Percentiles rank a stretch among this genome's conserved stretches.
phyloP scores from a whole-genome alignment of 768 basidiomycete species.

The Panus rudis region DNA sequence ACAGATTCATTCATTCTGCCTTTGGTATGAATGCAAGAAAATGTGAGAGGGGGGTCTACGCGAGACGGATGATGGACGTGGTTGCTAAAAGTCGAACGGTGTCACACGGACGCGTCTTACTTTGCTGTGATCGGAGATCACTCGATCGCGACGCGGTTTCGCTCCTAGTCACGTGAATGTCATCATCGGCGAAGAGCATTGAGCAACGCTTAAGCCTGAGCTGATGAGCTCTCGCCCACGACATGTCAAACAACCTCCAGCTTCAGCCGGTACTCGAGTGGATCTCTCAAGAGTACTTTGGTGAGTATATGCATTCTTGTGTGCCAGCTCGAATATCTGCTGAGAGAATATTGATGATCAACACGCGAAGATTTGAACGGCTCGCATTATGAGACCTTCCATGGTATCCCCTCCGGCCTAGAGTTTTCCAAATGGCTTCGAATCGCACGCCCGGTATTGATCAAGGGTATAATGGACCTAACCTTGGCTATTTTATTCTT shows the following conservation, averaged over 20 bases:
- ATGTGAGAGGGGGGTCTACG: background rate
- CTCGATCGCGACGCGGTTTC: no score
- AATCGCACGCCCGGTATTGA: slow-evolving; percentile 65
- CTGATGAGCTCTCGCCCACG: no score
- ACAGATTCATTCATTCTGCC: slow-evolving; percentile 1
- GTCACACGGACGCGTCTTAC: no score
- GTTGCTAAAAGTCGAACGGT: slow-evolving; percentile 1
- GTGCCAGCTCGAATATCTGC: background rate
- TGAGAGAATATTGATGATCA: background rate
- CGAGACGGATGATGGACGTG: slow-evolving; percentile 1
- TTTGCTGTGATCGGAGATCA: no score
- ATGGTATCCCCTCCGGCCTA: slow-evolving; percentile 53
- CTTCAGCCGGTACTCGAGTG: slow-evolving; percentile 11
- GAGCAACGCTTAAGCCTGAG: no score
- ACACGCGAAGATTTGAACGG: slow-evolving; percentile 51
- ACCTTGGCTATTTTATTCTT: background rate
- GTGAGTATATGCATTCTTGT: slow-evolving; percentile 6
- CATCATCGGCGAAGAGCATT: no score
- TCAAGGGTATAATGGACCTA: slow-evolving; percentile 42
- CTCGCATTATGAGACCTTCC: slow-evolving; percentile 38
- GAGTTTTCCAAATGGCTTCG: slow-evolving; percentile 65
- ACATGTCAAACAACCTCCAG: no score
- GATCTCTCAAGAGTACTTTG: slow-evolving; percentile 18
- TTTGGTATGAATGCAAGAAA: background rate
- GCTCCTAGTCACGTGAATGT: no score